These are phyloP conservation scores for Melampsora larici-populina DNA, from an alignment of 1,284 basidiomycete genomes.

Conservation along the genomic window DNA sequence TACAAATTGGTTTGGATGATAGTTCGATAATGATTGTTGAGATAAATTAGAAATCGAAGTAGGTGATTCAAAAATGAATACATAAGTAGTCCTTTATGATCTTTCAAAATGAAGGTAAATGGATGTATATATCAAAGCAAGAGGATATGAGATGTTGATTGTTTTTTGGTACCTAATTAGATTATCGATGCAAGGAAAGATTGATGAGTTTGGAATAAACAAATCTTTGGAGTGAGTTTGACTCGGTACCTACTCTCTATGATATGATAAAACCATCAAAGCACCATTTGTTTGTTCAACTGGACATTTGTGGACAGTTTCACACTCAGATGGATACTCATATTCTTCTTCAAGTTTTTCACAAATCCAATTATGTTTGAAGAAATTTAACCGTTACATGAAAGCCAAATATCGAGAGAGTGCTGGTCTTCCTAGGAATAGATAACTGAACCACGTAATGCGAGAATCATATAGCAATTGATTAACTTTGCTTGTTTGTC, in stretches of 20 bases:
- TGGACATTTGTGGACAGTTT: neutral
- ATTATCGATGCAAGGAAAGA: neutral
- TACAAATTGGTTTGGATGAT: slow-evolving; percentile 14
- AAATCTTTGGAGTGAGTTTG: neutral
- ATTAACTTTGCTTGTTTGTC: no score
- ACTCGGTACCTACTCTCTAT: slow-evolving; percentile 6
- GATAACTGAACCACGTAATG: slow-evolving; percentile 10
- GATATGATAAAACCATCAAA: slow-evolving; percentile 22
- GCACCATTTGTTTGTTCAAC: slow-evolving; percentile 20
- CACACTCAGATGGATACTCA: neutral
- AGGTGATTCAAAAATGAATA: slow-evolving; percentile 8
- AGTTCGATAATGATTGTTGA: neutral
- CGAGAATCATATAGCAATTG: slow-evolving; percentile 8
- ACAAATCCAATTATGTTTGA: slow-evolving; percentile 26
- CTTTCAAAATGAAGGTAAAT: slow-evolving; percentile 12
- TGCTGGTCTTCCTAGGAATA: slow-evolving; percentile 19
- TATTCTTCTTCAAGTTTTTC: neutral
- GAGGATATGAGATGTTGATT: slow-evolving; percentile 26
- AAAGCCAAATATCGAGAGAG: slow-evolving; percentile 7
- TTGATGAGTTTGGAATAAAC: neutral
- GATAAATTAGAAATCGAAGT: neutral
- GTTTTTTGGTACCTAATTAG: slow-evolving; percentile 30
- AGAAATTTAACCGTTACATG: slow-evolving; percentile 4
- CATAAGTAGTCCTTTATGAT: slow-evolving; percentile 21
- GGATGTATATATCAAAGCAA: slow-evolving; percentile 5